Evolutionary conservation across 2,329 filamentous ascomycete genomes (phyloP).

Genomic region (Alternaria consortialis): DNA sequence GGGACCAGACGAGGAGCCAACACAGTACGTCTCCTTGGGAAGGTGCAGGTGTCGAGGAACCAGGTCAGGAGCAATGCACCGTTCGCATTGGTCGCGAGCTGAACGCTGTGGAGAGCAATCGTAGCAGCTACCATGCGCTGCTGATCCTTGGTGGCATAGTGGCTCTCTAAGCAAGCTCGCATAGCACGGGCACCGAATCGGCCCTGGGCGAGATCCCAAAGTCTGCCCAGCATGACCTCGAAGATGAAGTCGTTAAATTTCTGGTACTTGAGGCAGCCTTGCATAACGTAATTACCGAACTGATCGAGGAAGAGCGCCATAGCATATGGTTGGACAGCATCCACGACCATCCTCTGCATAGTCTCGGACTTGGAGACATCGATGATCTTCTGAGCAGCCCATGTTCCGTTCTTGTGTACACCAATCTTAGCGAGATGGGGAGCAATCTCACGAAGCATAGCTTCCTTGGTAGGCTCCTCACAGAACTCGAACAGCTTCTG

Average conservation of each 20-base stretch:
- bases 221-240: conserved; percentile 90
- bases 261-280: conserved; percentile 91
- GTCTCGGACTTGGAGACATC: conserved; percentile 87
- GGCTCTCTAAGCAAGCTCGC: conserved; percentile 95
- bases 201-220: conserved; percentile 94
- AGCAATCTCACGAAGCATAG: conserved; percentile 87
- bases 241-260: conserved; percentile 98
- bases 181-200: conserved; percentile 95
- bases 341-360: conserved; percentile 86
- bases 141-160: conserved; percentile 93
- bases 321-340: conserved; percentile 84
- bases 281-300: conserved; percentile 97
- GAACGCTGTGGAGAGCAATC: conserved; percentile 95
- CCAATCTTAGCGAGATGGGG: conserved; percentile 96
- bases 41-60: conserved; percentile 98
- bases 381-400: conserved; percentile 99
- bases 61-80: conserved; percentile 93
- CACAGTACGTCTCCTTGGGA: conserved; percentile 88
- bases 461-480: conserved; percentile 86
- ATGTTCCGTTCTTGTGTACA: conserved; percentile 98
- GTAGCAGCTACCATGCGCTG: conserved; percentile 93
- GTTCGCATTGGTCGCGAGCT: conserved; percentile 95
- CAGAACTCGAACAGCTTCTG: conserved; percentile 98
- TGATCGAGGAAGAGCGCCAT: conserved; percentile 95
- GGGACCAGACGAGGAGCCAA: conserved; percentile 91